Conservation (phyloP, 768 basidiomycete genomes). For the Boletus bicolor region DNA sequence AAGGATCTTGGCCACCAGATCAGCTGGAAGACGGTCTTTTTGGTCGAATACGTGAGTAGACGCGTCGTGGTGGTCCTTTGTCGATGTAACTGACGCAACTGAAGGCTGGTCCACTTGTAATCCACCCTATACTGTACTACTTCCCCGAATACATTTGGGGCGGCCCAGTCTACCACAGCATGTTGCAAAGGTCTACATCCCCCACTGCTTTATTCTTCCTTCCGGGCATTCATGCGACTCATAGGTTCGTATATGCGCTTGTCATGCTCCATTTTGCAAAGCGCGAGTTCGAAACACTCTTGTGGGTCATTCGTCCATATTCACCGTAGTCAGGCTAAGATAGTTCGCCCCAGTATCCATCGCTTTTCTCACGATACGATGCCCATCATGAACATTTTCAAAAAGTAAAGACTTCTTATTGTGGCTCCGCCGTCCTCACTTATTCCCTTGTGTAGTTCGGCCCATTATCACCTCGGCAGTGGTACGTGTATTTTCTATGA, state of each 20-base stretch:
- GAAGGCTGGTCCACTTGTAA: constrained; percentile 82
- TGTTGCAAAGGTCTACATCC: constrained; percentile 63
- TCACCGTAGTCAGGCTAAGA: not conserved
- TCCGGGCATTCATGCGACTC: constrained; percentile 7
- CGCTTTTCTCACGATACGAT: constrained; percentile 95
- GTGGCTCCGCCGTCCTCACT: not conserved
- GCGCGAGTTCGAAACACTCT: constrained; percentile 88
- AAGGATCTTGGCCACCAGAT: constrained; percentile 94
- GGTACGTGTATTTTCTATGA: constrained; percentile 35
- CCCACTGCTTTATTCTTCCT: not conserved
- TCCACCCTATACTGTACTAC: constrained; percentile 83
- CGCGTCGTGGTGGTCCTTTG: not conserved
- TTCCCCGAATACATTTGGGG: constrained; percentile 72
- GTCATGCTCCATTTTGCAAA: constrained; percentile 88
- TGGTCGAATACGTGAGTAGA: constrained; percentile 87
- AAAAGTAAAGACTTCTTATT: constrained; percentile 61
- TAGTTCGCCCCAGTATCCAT: constrained; percentile 61
- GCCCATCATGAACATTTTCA: constrained; percentile 82
- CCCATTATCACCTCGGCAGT: constrained; percentile 83
- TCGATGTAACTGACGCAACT: not conserved
- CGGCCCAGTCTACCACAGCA: constrained; percentile 63
- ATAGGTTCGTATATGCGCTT: constrained; percentile 66
- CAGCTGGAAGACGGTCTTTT: constrained; percentile 83
- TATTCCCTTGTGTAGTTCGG: constrained; percentile 52
- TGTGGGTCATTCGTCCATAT: constrained; percentile 45